Percentiles rank a stretch among this genome's conserved stretches.
phyloP scores from a whole-genome alignment of 208 protist species.

The Wallacemonas sp. region DNA sequence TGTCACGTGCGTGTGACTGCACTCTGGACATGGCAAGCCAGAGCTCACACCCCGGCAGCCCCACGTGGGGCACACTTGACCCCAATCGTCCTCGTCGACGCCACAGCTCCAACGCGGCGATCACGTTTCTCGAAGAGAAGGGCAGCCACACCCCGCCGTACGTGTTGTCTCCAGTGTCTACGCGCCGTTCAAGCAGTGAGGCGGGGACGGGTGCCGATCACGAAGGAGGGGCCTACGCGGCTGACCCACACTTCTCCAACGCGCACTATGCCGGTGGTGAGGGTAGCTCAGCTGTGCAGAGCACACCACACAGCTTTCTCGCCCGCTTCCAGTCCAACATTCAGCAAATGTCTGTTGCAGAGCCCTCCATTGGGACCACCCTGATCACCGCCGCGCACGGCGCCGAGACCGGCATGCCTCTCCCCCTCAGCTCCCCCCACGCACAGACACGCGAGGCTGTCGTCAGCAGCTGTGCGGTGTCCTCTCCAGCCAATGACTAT shows the following conservation, averaged over 20 bases:
- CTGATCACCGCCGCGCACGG: background rate
- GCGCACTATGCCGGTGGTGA: background rate
- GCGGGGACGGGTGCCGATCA: background rate
- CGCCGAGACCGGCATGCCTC: background rate
- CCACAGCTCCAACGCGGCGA: background rate
- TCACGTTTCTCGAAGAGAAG: background rate
- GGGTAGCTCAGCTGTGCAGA: background rate
- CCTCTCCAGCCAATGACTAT: too few relatives aligned
- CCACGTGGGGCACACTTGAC: background rate
- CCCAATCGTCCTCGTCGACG: background rate
- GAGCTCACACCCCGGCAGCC: background rate
- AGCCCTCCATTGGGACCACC: too few relatives aligned
- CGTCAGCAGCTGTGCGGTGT: too few relatives aligned
- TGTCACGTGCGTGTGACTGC: too few relatives aligned
- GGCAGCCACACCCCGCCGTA: constrained; percentile 2
- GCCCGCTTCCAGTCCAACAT: constrained; percentile 9
- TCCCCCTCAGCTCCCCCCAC: background rate
- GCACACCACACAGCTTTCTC: background rate
- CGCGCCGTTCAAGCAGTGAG: background rate
- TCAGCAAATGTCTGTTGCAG: background rate
- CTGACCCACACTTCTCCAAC: too few relatives aligned
- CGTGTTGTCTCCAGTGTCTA: background rate
- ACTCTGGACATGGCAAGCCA: background rate
- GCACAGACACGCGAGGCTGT: too few relatives aligned
- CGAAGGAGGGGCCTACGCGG: background rate